Conservation (phyloP, 2,329 filamentous ascomycete genomes). For the Aspergillus proliferans region DNA sequence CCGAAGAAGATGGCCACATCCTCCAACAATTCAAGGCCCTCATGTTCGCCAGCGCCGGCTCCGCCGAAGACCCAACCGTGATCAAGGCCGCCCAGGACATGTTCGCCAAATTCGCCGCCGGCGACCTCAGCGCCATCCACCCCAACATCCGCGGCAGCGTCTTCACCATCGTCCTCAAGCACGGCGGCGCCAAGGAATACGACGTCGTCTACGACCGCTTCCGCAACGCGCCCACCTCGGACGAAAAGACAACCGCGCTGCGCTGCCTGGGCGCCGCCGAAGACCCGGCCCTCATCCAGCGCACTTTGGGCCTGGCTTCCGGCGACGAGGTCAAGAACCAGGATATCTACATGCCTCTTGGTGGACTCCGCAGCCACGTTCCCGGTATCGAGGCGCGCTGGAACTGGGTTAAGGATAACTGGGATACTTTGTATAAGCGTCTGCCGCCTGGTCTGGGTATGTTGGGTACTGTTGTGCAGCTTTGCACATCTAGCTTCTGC, state of each 20-base stretch:
- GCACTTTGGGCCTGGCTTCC: conserved; percentile 68
- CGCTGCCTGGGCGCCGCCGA: conserved; percentile 74
- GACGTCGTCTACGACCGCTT: conserved; percentile 70
- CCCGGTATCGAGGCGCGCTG: conserved; percentile 76
- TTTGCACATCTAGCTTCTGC: conserved; percentile 76
- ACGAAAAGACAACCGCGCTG: conserved; percentile 88
- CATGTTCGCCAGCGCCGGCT: conserved; percentile 77
- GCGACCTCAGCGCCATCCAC: conserved; percentile 76
- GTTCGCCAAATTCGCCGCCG: conserved; percentile 76
- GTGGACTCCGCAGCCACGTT: conserved; percentile 68
- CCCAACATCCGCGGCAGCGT: conserved; percentile 85
- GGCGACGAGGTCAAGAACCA: conserved; percentile 84
- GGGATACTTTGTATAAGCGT: conserved; percentile 74
- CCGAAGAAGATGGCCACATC: conserved; percentile 76
- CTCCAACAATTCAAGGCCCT: conserved; percentile 92
- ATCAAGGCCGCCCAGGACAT: conserved; percentile 79
- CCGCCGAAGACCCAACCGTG: conserved; percentile 71
- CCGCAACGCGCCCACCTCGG: conserved; percentile 66
- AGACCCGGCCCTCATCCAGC: conserved; percentile 71
- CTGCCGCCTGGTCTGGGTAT: conserved; percentile 82
- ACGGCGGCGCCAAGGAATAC: conserved; percentile 83
- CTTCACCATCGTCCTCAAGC: conserved; percentile 74
- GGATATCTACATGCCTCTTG: conserved; percentile 84
- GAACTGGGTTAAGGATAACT: conserved; percentile 78
- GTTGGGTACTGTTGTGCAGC: conserved; percentile 74